Evolutionary conservation across 495 filamentous ascomycete genomes (phyloP).

Genomic region (Elaphomyces granulatus): DNA sequence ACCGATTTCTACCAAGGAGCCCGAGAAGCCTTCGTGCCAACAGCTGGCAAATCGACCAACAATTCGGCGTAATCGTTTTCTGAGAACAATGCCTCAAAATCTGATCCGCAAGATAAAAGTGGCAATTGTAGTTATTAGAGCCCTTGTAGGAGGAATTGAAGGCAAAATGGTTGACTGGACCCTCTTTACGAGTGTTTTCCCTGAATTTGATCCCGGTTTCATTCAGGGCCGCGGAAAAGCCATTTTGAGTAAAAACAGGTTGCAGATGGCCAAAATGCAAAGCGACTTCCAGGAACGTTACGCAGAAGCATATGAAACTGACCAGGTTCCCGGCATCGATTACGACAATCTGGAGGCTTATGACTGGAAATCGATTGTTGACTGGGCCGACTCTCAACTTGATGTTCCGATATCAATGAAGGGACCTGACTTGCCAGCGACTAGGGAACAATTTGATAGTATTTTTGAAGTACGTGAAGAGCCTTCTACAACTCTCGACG

Average conservation of each 20-base stretch:
- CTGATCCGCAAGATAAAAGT: slow-evolving; percentile 36
- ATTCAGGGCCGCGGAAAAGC: slow-evolving; percentile 47
- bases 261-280: slow-evolving; percentile 53
- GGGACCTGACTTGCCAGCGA: slow-evolving; percentile 36
- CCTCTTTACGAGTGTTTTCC: slow-evolving; percentile 51
- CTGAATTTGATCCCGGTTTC: slow-evolving; percentile 38
- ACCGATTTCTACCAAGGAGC: slow-evolving; percentile 5
- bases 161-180: slow-evolving; percentile 54
- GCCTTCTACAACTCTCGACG: slow-evolving; percentile 19
- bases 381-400: slow-evolving; percentile 50
- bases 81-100: slow-evolving; percentile 12
- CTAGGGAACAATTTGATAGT: slow-evolving; percentile 34
- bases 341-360: slow-evolving; percentile 56
- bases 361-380: slow-evolving; percentile 60
- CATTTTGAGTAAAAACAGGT: slow-evolving; percentile 41
- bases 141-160: slow-evolving; percentile 59
- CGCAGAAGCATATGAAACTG: slow-evolving; percentile 57
- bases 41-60: slow-evolving; percentile 1
- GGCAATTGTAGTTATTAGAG: slow-evolving; percentile 59
- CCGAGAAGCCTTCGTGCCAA: neutral
- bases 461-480: slow-evolving; percentile 36
- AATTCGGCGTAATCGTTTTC: slow-evolving; percentile 16
- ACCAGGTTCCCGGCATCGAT: slow-evolving; percentile 54
- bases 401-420: slow-evolving; percentile 25
- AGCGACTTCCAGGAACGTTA: slow-evolving; percentile 65